phyloP scores from a whole-genome alignment of 768 basidiomycete genomes.

The Boletus edulis region DNA sequence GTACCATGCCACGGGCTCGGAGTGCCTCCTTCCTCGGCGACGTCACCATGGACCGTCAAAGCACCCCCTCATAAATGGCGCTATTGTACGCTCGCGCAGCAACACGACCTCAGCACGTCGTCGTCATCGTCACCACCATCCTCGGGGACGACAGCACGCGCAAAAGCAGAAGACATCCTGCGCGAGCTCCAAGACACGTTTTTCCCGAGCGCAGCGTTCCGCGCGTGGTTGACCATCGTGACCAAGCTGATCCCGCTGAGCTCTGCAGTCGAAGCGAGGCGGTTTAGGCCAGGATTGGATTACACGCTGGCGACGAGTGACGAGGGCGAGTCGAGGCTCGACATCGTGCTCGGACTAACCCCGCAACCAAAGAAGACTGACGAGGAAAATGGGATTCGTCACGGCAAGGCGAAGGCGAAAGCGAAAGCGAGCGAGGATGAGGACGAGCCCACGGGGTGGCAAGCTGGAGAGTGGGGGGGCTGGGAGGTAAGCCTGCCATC shows the following conservation, averaged over 20 bases:
- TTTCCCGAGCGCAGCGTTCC: constrained; percentile 78
- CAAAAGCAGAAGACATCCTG: constrained; percentile 19
- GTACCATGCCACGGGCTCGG: constrained; percentile 75
- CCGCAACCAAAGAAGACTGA: constrained; percentile 40
- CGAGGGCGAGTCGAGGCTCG: constrained; percentile 76
- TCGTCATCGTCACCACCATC: neutral
- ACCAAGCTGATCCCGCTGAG: constrained; percentile 70
- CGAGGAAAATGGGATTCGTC: constrained; percentile 2
- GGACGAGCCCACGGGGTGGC: constrained; percentile 52
- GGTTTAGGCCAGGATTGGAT: constrained; percentile 91
- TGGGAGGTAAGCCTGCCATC: constrained; percentile 70
- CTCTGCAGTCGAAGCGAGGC: constrained; percentile 73
- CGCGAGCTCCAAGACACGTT: constrained; percentile 67
- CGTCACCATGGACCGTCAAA: constrained; percentile 60
- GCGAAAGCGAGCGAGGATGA: constrained; percentile 27
- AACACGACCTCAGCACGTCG: neutral
- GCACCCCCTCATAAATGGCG: constrained; percentile 96
- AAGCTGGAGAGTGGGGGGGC: constrained; percentile 79
- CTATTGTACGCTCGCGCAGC: constrained; percentile 62
- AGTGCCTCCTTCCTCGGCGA: constrained; percentile 39
- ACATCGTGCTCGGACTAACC: constrained; percentile 84
- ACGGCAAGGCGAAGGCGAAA: constrained; percentile 31
- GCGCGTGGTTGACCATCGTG: constrained; percentile 82
- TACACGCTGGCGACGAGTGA: constrained; percentile 93
- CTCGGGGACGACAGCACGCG: constrained; percentile 6